Evolutionary conservation across 352 stramenopile genomes (phyloP).

Genomic region (Thraustochytrium sp.): DNA sequence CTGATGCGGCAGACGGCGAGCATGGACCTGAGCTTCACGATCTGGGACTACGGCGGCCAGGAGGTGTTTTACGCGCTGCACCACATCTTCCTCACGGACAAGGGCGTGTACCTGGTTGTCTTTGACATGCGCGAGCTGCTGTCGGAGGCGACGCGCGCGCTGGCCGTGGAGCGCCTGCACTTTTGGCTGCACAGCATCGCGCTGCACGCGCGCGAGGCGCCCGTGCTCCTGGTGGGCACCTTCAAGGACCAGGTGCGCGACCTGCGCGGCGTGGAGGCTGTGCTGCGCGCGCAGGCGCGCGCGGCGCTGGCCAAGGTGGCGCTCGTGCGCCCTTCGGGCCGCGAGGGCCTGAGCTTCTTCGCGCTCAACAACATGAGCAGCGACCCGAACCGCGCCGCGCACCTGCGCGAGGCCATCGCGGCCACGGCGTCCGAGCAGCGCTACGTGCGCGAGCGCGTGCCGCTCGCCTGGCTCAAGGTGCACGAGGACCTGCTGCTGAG

Average conservation of each 20-base stretch:
- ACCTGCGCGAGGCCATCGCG: not conserved
- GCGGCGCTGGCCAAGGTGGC: not conserved
- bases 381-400: not conserved
- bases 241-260: not conserved
- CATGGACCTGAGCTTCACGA: no score
- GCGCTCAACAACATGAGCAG: not conserved
- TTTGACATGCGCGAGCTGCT: no score
- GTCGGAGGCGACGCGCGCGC: no score
- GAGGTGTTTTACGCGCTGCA: no score
- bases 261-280: not conserved
- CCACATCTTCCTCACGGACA: no score
- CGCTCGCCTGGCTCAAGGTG: slow-evolving; percentile 12
- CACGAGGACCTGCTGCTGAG: not conserved
- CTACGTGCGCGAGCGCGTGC: not conserved
- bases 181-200: slow-evolving; percentile 11
- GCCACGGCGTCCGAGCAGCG: not conserved
- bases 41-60: no score
- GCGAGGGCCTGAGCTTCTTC: not conserved
- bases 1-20: no score
- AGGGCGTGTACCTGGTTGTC: no score
- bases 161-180: not conserved
- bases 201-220: not conserved
- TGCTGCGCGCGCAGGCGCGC: not conserved
- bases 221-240: not conserved
- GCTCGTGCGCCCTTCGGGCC: not conserved